Base-by-base conservation (phyloP, 768 basidiomycete genomes). In the Leccinum ochraceum region DNA sequence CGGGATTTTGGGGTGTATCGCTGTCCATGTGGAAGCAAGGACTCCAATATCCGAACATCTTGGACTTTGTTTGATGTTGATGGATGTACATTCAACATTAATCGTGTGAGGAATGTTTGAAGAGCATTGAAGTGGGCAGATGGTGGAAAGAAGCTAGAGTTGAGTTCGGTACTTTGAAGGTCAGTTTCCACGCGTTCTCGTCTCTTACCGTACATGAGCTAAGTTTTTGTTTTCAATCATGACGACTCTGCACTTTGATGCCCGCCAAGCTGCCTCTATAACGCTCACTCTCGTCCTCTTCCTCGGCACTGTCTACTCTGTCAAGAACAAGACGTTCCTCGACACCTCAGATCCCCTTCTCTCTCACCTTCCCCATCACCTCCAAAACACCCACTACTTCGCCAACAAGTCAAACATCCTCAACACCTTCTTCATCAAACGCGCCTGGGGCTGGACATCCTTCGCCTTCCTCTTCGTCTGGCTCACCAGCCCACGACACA, bases 391-490 rank as follows among this genome's bases (percentile, higher is more conserved):
- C 0, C 79, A 90, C 72, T 88, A 87, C 75, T 94, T 93, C 68
- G 94, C 95, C 11, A 81, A 78, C 66, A 95, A 95, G 73, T 75
- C 81, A 65, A 98, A 95, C 70, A 53, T 82, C 1, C 80, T 98
- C 70, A 98, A 98, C 69, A 81, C 87, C 59, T 77, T 84, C 67
- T 95, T 96, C 76, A 92, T 95, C 71, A 98, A 98, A 76, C 80
- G 84, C 55, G 86, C 89, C 20, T 98, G 96, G 95, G 92, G 77
- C 0, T 97, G 95, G 94, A 95, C 94, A 1, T 81, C 92, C 7
- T 79, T 78, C 34, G 79, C 83, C 0, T 93, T 92, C 67, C 68
- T 87, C 57, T 66, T 81, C 57, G 77, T 81, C 26, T 89, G 83
- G 80, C 30, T 80, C 54, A 86, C 89, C 1, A 81, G 83, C 63